Conservation (phyloP, 2,329 filamentous ascomycete genomes). For the Botrytis aclada region DNA sequence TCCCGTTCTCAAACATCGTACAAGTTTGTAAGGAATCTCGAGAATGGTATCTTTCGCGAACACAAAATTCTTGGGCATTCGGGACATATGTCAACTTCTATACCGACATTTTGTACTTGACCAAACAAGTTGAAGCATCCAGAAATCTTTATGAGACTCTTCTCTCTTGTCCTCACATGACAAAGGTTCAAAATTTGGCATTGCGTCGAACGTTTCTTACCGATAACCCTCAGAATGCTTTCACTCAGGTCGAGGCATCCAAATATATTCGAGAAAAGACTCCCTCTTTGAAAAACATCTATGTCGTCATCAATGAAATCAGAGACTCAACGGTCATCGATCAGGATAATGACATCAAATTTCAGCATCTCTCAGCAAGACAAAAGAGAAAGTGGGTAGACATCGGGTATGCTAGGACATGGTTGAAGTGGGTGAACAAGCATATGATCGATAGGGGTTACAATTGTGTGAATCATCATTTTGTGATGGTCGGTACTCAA, state of each 20-base stretch:
- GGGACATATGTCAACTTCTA: conserved; percentile 10
- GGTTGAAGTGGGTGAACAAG: conserved; percentile 7
- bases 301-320: conserved; percentile 11
- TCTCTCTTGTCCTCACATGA: not conserved
- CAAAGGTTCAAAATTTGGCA: not conserved
- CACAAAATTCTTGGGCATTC: conserved; percentile 6
- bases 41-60: conserved; percentile 11
- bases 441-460: not conserved
- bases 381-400: conserved; percentile 13
- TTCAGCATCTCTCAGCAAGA: conserved; percentile 2
- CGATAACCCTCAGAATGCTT: not conserved
- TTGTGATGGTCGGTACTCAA: conserved; percentile 11
- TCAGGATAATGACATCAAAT: not conserved
- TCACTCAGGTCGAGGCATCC: not conserved
- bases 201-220: conserved; percentile 10
- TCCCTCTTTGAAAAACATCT: conserved; percentile 1
- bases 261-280: not conserved
- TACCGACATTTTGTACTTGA: conserved; percentile 25
- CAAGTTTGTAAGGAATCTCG: conserved; percentile 10
- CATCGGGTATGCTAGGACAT: conserved; percentile 4
- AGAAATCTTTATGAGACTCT: not conserved
- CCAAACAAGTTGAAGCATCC: not conserved
- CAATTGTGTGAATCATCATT: not conserved
- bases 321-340: not conserved
- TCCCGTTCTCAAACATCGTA: conserved; percentile 6